Base-by-base conservation (phyloP, 1,139 yeast species). In the Blastobotrys raffinosifermentans region DNA sequence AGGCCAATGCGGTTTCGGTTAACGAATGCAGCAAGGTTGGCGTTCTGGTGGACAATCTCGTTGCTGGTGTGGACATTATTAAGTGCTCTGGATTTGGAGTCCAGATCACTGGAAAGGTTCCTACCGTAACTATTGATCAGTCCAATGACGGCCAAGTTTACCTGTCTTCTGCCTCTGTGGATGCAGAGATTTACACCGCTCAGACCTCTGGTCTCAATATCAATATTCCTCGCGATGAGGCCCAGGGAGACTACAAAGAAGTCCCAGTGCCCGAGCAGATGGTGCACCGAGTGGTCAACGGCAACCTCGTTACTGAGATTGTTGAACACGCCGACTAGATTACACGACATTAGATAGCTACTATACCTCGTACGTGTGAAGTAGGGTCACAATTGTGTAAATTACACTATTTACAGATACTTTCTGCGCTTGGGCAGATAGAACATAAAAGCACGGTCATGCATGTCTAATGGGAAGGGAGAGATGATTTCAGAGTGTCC, bases 401-500 rank as follows among this genome's bases (percentile, higher is more conserved):
- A 20, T 8, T 20, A 8, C 13, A 19, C 22, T 23, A 35, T 30
- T 32, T 39, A 41, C 32, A 43, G 30, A 32, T 43, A 39, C 44
- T 40, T 42, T 35, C 65, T 53, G 40, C 65, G 50, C 44, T 77
- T 80, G 69, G 93, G 79, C 43, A 78, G 78, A 64, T 91, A 91
- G 74, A 81, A 87, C 94, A 87, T 84, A 70, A 84, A 89, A 29
- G 97, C 96, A 62, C 95, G 78, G 65, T 89, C 94, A 57, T 91
- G 97, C 50, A 80, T 78, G 47, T 80, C 81, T 47, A 78, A 71
- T 32, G 82, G 80, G 65, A 82, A 85, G 38, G 98, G 98, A 35
- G 95, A 72, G 44, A 91, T 85, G 41, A 91, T 95, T 67, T 91
- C 98, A 20, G 96, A 84, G 56, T 84, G 89, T 35, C 96, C 97